Evolutionary conservation across 805 yeast genomes (phyloP), one percentile per base, ranked within the genome.

Genomic region (Grigorovia yakushimaensis): DNA sequence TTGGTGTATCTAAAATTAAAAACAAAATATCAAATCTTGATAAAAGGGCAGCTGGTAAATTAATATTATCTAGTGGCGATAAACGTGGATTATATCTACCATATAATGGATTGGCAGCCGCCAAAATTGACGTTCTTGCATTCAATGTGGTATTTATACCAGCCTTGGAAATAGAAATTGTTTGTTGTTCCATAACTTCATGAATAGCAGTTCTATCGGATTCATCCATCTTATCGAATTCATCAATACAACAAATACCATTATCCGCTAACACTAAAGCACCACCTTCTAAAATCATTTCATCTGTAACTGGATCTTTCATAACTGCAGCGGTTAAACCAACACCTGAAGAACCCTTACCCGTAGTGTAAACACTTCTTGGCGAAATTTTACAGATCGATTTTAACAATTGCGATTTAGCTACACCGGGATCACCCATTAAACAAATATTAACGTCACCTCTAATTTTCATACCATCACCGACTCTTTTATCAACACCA

Each of bases 351-450:
- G 97, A 88, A 65, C 98, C 98, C 60, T 95, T 81, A 70, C 98
- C 98, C 1, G 98, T 93, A 8, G 98, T 93, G 66, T 93, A 93
- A 27, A 93, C 94, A 44, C 96, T 94, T 61, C 98, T 77, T 27
- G 98, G 98, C 3, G 98, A 93, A 47, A 93, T 84, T 58, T 89
- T 88, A 50, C 88, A 76, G 54, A 93, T 87, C 33, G 94, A 84
- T 64, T 93, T 93, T 53, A 93, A 73, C 60, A 93, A 72, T 74
- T 93, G 98, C 2, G 98, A 93, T 68, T 93, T 93, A 60, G 98
- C 98, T 47, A 93, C 98, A 73, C 98, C 98, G 39, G 98, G 98
- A 62, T 93, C 98, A 58, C 98, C 98, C 97, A 93, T 91, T 45
- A 93, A 74, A 70, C 97, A 84, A 47, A 93, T 78, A 61, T 93